These are phyloP conservation scores for Zymoseptoria passerinii DNA, from an alignment of 2,329 filamentous ascomycete species.

Conservation along the genomic window DNA sequence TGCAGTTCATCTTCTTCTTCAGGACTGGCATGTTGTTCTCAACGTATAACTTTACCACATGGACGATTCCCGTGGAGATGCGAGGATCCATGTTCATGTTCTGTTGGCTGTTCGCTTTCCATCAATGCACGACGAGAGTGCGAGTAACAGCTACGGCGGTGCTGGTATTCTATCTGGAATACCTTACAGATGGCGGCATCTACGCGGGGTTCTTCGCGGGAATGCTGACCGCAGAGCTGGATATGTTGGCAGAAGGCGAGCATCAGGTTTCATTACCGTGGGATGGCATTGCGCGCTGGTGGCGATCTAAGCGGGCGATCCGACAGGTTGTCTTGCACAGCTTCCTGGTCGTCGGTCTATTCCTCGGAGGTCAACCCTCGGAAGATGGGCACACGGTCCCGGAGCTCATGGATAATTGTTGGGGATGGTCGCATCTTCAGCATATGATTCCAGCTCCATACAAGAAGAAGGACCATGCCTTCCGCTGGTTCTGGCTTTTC, in stretches of 20 bases:
- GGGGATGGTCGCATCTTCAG: conserved; percentile 17
- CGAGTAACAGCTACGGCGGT: conserved; percentile 14
- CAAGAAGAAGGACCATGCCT: conserved; percentile 15
- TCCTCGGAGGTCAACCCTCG: conserved; percentile 18
- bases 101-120: conserved; percentile 47
- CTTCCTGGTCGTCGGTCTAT: conserved; percentile 16
- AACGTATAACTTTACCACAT: conserved; percentile 31
- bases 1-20: conserved; percentile 61
- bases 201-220: conserved; percentile 52
- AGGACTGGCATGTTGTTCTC: conserved; percentile 32
- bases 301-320: conserved; percentile 7
- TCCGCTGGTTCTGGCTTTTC: conserved; percentile 40
- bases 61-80: conserved; percentile 58
- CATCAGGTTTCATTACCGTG: conserved; percentile 13
- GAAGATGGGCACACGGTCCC: conserved; percentile 12
- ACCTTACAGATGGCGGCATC: conserved; percentile 42
- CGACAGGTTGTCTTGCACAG: conserved; percentile 12
- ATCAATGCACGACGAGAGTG: conserved; percentile 12
- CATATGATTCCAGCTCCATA: conserved; percentile 18
- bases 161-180: conserved; percentile 14
- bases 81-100: conserved; percentile 57
- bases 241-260: conserved; percentile 41
- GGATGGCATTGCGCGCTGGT: conserved; percentile 11
- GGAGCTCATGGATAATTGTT: conserved; percentile 16
- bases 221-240: conserved; percentile 54